Evolutionary conservation across 208 protist species (phyloP), one percentile per base, ranked within the genome.

Genomic region (Trypanosoma avium): DNA sequence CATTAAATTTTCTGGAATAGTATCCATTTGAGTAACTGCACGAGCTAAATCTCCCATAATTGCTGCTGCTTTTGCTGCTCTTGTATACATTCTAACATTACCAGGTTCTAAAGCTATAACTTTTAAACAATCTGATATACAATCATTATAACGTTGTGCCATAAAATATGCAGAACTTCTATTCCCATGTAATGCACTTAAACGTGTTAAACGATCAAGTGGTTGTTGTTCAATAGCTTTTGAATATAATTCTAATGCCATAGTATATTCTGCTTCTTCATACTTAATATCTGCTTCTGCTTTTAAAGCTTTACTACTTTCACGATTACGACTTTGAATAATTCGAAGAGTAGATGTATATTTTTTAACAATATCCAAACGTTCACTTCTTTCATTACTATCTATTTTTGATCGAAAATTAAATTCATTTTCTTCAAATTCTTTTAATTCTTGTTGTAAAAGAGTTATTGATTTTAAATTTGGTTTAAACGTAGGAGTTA

Each of bases 91-190:
- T 57, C 88, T 90, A 29, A 72, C 61, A 63, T 88, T 92, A 15
- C 57, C 66, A 43, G 82, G 81, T n/a, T 94, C 86, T 47, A 93
- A 54, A 38, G 82, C 67, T 29, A 92, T 62, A 36, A 88, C 82
- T 54, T 82, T 71, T 13, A 91, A 52, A 76, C 91, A 97, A 70
- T 97, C 91, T 24, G 70, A 50, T 45, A 91, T 82, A 70, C 84
- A 93, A 53, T 93, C 88, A 24, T 53, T 63, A 69, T 92, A 95
- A 40, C 80, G 82, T 45, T 82, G 74, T 27, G 81, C 83, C 91
- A 97, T 97, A 70, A 90, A 97, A 56, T 85, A 74, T 2, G 91
- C 91, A 24, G 91, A 90, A 65, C 86, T 93, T 49, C 91, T 78
- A 72, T 97, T 97, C 24, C 91, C 91, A 70, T 88, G 84, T 55